These are phyloP conservation scores for Suillus subalutaceus DNA, from an alignment of 768 basidiomycete species.

Conservation along the genomic window DNA sequence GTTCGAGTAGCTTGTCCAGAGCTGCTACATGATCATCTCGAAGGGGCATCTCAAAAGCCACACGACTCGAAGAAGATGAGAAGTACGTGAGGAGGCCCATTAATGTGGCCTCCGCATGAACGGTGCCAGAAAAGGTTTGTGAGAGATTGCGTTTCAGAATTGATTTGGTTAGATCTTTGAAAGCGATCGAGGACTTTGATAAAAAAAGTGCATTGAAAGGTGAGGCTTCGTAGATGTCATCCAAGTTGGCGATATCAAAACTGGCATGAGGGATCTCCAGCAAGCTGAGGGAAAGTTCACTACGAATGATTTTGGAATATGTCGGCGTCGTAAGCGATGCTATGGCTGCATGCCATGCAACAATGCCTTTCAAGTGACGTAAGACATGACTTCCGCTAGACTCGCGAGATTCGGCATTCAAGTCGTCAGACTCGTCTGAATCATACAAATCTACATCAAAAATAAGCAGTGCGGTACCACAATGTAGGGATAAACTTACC, in stretches of 20 bases:
- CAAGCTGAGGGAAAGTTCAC: background rate
- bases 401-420: background rate
- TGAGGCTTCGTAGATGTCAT: background rate
- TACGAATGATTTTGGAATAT: background rate
- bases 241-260: background rate
- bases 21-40: background rate
- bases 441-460: background rate
- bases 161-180: background rate
- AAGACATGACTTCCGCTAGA: background rate
- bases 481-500: background rate
- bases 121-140: background rate
- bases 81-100: slow-evolving; percentile 6
- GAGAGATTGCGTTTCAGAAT: background rate
- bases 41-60: background rate
- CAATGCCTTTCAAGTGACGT: background rate
- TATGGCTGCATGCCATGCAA: background rate
- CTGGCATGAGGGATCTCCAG: background rate
- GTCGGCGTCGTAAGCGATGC: background rate
- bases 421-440: background rate
- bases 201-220: background rate
- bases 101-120: background rate
- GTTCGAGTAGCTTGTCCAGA: background rate
- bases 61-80: background rate
- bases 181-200: background rate
- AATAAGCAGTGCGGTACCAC: background rate